These are phyloP conservation scores for Wickerhamomyces subpelliculosus DNA, from an alignment of 805 yeast species.

Conservation along the genomic window DNA sequence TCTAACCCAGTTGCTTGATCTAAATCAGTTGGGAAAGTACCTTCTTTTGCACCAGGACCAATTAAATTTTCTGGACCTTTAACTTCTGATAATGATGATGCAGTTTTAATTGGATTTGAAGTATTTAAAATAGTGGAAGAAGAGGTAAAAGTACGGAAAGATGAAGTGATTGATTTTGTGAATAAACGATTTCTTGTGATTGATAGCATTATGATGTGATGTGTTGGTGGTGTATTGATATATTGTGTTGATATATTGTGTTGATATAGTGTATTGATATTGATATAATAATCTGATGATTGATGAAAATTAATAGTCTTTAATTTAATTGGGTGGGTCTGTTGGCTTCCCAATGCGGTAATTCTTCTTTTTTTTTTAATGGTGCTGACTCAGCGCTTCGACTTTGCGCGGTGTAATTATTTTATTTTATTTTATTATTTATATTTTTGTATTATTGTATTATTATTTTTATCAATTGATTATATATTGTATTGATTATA, in stretches of 20 bases:
- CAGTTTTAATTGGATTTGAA: slow-evolving; percentile 40
- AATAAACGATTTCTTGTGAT: slow-evolving; percentile 19
- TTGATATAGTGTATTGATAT: too few relatives aligned
- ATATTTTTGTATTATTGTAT: too few relatives aligned
- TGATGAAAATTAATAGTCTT: background rate
- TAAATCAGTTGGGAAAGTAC: slow-evolving; percentile 83
- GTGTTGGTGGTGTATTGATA: too few relatives aligned
- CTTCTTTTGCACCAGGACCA: slow-evolving; percentile 86
- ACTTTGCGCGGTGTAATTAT: too few relatives aligned
- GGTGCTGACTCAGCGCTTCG: too few relatives aligned
- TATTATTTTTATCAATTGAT: too few relatives aligned
- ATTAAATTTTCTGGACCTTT: slow-evolving; percentile 69
- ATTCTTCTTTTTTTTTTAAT: too few relatives aligned
- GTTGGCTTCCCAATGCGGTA: background rate
- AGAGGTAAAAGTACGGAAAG: slow-evolving; percentile 27
- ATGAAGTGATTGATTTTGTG: slow-evolving; percentile 21
- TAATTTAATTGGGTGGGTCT: background rate
- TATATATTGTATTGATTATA: too few relatives aligned
- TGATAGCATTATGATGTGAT: background rate
- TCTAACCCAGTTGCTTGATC: slow-evolving; percentile 99
- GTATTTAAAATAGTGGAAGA: slow-evolving; percentile 23
- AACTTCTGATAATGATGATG: slow-evolving; percentile 67
- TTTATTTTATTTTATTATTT: too few relatives aligned
- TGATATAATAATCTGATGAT: background rate
- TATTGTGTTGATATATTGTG: too few relatives aligned